Percentiles rank a stretch among this genome's conserved stretches.
Evolutionary conservation across 2,329 filamentous ascomycete genomes (phyloP).

Genomic region (Camillea tinctor): DNA sequence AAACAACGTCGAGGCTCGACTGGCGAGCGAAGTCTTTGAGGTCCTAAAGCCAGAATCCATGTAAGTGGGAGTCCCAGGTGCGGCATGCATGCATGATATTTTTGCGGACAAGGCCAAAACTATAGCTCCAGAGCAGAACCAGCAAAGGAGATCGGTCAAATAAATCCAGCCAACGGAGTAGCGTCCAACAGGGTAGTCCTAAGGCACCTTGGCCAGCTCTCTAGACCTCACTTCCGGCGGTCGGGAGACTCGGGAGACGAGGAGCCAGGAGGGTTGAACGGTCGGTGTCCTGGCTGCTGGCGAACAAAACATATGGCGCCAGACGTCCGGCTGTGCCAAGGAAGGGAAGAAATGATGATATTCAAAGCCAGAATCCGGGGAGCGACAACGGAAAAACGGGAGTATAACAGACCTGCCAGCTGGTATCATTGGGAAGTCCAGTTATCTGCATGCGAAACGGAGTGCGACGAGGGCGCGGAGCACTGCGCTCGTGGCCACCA

Average conservation of each 20-base stretch:
- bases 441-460: slow-evolving; percentile 96
- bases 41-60: slow-evolving; percentile 83
- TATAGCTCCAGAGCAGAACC: slow-evolving; percentile 33
- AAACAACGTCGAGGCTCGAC: slow-evolving; percentile 95
- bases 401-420: slow-evolving; percentile 96
- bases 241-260: slow-evolving; percentile 21
- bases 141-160: slow-evolving; percentile 32
- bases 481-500: slow-evolving; percentile 54
- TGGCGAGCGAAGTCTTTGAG: slow-evolving; percentile 99
- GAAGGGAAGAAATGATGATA: slow-evolving; percentile 25
- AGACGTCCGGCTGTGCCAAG: slow-evolving; percentile 26
- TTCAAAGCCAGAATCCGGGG: slow-evolving; percentile 36
- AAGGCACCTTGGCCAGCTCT: slow-evolving; percentile 32
- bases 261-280: slow-evolving; percentile 24
- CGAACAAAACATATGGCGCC: slow-evolving; percentile 28
- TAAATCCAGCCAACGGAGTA: slow-evolving; percentile 31
- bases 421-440: slow-evolving; percentile 96
- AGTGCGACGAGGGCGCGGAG: slow-evolving; percentile 83
- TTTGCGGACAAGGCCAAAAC: slow-evolving; percentile 31
- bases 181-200: slow-evolving; percentile 30
- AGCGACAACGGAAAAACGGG: slow-evolving; percentile 50
- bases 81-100: slow-evolving; percentile 29
- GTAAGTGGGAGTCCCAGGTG: slow-evolving; percentile 71
- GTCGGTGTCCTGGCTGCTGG: slow-evolving; percentile 27
- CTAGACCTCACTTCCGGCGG: slow-evolving; percentile 27